Evolutionary conservation across 441 rosid genomes (phyloP).

Genomic region (Viola pubescens): DNA sequence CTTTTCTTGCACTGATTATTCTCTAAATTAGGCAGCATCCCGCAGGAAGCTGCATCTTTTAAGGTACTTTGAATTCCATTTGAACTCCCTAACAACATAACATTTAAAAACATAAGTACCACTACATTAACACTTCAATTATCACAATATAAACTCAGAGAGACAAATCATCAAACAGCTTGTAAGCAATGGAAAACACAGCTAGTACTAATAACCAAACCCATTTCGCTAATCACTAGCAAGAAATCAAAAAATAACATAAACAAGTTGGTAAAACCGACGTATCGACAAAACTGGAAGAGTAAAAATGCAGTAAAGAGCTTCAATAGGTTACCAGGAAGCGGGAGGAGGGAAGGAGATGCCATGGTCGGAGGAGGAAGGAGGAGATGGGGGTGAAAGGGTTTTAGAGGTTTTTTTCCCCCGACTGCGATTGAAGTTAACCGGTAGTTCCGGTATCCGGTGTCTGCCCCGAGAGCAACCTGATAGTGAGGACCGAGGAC

Average conservation of each 20-base stretch:
- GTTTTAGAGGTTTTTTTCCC: neutral
- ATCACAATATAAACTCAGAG: neutral
- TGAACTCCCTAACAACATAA: conserved; percentile 31
- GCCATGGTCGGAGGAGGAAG: conserved; percentile 18
- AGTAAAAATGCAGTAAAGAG: neutral
- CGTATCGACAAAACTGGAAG: neutral
- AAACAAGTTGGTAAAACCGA: conserved; percentile 36
- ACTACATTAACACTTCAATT: neutral
- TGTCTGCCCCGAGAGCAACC: too few relatives aligned
- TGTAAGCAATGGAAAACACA: conserved; percentile 5
- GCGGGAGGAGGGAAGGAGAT: conserved; percentile 24
- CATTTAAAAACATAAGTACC: neutral
- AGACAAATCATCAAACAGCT: conserved; percentile 9
- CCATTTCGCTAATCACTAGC: conserved; percentile 11
- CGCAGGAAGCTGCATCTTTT: conserved; percentile 19
- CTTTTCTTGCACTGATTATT: conserved; percentile 38
- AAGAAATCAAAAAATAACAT: conserved; percentile 42
- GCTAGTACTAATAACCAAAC: conserved; percentile 17
- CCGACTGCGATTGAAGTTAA: too few relatives aligned
- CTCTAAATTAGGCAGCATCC: conserved; percentile 21
- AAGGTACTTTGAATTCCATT: conserved; percentile 13
- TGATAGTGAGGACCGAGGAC: too few relatives aligned
- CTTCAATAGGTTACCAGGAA: conserved; percentile 22
- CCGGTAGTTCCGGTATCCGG: too few relatives aligned
- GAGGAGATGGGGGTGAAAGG: neutral